phyloP scores from a whole-genome alignment of 2,329 filamentous ascomycete species.

The Trichoderma brevicompactum region DNA sequence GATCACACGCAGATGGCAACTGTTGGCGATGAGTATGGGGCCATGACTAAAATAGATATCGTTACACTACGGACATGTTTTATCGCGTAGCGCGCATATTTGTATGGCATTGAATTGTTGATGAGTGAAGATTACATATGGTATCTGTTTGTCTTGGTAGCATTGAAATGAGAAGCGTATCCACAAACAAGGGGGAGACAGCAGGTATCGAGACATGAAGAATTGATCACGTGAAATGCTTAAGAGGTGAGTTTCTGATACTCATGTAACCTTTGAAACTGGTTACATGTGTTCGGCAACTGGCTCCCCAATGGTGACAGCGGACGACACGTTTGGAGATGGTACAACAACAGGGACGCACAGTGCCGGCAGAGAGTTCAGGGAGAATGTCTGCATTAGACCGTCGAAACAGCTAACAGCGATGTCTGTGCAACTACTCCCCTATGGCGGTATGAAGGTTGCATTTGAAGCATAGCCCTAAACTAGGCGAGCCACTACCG shows the following conservation, averaged over 20 bases:
- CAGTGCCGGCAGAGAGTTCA: background rate
- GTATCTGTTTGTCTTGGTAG: background rate
- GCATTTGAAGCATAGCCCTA: conserved; percentile 1
- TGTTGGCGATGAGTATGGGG: no score
- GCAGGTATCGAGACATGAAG: background rate
- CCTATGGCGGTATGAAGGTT: background rate
- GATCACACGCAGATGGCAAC: background rate
- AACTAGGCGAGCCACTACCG: background rate
- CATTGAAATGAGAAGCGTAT: background rate
- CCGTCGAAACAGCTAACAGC: background rate
- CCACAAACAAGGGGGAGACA: background rate
- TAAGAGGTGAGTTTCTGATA: background rate
- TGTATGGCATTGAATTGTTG: background rate
- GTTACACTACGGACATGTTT: no score
- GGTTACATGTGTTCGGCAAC: no score
- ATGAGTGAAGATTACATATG: background rate
- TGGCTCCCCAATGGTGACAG: background rate
- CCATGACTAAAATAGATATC: no score
- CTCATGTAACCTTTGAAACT: background rate
- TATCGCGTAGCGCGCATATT: background rate
- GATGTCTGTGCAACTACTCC: background rate
- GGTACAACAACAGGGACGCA: background rate
- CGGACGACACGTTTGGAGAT: background rate
- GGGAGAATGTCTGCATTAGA: conserved; percentile 1
- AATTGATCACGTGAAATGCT: background rate